Evolutionary conservation across 2,329 filamentous ascomycete species (phyloP), one percentile per base, ranked within the genome.

Genomic region (Plectosphaerella cucumerina): DNA sequence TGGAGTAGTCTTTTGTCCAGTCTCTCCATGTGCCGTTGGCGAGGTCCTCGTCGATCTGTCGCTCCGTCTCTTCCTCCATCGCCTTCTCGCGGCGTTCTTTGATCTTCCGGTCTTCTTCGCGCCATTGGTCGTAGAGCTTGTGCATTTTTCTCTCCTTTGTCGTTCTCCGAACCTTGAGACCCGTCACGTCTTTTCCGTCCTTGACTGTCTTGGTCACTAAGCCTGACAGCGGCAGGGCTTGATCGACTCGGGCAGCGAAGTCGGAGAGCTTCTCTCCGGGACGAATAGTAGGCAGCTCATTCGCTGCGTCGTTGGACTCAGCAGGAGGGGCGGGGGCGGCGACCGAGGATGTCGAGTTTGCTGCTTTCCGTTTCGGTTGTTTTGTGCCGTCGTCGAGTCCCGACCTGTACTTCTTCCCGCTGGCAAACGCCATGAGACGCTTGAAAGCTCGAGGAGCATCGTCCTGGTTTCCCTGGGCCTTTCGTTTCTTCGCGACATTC

Each of bases 371-470:
- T 12, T 48, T 54, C n/a, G 62, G 59, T 44, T 54, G 57, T 34
- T 69, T 68, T 11, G 74, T 63, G n/a, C 89, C 89, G 56, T 94
- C 82, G 63, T 96, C 87, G 9, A 95, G 74, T 6, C 86, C 85
- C 10, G 78, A 81, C 5, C 78, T 77, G 10, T 78, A 67, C 53
- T 76, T 80, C 62, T 83, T 85, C n/a, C 82, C 77, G 15, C 74
- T 69, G 39, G 86, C 81, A 58, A 85, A 81, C 33, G 88, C 84
- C 88, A 97, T 94, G 55, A 97, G 72, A 12, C 91, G 85, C 55
- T 83, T 82, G 69, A 99, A 99, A 1, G 88, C 90, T 58, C 90
- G 87, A 0, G 94, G 94, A 1, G 89, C 92, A 70, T 97, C 94
- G 65, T 96, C 85, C 37, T 80, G 74, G 26, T 66, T 68, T 47